These are phyloP conservation scores for Phytophthora podocarpi DNA, from an alignment of 352 stramenopile genomes.

Conservation along the genomic window DNA sequence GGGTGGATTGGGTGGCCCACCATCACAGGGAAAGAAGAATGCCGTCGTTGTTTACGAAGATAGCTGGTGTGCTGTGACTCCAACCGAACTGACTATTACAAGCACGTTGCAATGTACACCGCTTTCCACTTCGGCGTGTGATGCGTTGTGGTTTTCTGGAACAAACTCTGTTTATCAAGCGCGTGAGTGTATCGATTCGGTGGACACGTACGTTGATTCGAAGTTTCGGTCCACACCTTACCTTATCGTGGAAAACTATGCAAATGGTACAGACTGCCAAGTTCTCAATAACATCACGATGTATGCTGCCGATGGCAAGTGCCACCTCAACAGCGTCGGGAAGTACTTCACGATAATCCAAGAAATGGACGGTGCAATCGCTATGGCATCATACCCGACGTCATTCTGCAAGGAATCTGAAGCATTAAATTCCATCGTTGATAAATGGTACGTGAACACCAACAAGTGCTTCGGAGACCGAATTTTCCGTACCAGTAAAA, in stretches of 20 bases:
- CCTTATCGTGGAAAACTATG: constrained; percentile 17
- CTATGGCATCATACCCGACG: neutral
- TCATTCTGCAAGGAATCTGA: neutral
- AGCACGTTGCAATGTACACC: neutral
- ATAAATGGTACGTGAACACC: constrained; percentile 14
- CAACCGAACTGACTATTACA: neutral
- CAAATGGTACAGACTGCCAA: constrained; percentile 11
- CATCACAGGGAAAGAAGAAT: constrained; percentile 1
- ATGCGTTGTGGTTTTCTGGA: neutral
- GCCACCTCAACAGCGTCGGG: constrained; percentile 1
- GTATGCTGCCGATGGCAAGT: constrained; percentile 17
- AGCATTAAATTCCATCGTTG: neutral
- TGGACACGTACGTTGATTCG: neutral
- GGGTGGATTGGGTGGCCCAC: neutral
- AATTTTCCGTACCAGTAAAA: constrained; percentile 4
- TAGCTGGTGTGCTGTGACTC: constrained; percentile 6
- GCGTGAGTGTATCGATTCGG: constrained; percentile 2
- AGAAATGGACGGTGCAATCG: neutral
- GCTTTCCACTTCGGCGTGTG: neutral
- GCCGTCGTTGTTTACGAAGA: constrained; percentile 10
- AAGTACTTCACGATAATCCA: constrained; percentile 3
- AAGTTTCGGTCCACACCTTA: constrained; percentile 5
- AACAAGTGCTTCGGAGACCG: neutral
- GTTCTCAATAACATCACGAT: neutral
- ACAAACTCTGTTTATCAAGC: constrained; percentile 1